These are phyloP conservation scores for Tricladium varicosporioides DNA, from an alignment of 2,329 filamentous ascomycete genomes.

Conservation along the genomic window DNA sequence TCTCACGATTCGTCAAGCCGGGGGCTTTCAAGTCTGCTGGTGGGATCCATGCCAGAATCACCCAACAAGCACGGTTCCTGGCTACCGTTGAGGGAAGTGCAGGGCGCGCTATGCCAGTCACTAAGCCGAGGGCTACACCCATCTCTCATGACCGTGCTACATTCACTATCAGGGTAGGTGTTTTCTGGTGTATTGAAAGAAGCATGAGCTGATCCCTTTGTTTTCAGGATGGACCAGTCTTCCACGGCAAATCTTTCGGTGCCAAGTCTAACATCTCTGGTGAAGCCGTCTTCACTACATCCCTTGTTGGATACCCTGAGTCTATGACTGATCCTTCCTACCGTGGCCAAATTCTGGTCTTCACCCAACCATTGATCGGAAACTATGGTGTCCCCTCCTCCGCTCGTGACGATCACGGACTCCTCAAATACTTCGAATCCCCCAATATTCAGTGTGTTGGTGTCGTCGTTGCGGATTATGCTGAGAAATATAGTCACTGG, in stretches of 20 bases:
- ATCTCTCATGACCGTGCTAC: conserved; percentile 78
- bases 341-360: conserved; percentile 93
- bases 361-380: conserved; percentile 95
- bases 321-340: conserved; percentile 87
- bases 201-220: conserved; percentile 31
- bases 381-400: conserved; percentile 96
- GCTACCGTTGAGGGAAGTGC: conserved; percentile 69
- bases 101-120: conserved; percentile 64
- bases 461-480: conserved; percentile 93
- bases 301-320: conserved; percentile 95
- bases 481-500: conserved; percentile 95
- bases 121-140: conserved; percentile 59
- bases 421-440: conserved; percentile 97
- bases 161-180: conserved; percentile 81
- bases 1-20: conserved; percentile 59
- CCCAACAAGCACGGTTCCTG: conserved; percentile 48
- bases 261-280: conserved; percentile 96
- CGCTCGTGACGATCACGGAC: conserved; percentile 80
- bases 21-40: conserved; percentile 40
- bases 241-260: conserved; percentile 94
- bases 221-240: conserved; percentile 82
- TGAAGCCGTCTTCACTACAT: conserved; percentile 98
- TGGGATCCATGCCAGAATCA: conserved; percentile 29
- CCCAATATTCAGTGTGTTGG: conserved; percentile 96
- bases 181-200: not conserved